Conservation (phyloP, 1,139 yeast species). For the Blastobotrys malaysiensis region DNA sequence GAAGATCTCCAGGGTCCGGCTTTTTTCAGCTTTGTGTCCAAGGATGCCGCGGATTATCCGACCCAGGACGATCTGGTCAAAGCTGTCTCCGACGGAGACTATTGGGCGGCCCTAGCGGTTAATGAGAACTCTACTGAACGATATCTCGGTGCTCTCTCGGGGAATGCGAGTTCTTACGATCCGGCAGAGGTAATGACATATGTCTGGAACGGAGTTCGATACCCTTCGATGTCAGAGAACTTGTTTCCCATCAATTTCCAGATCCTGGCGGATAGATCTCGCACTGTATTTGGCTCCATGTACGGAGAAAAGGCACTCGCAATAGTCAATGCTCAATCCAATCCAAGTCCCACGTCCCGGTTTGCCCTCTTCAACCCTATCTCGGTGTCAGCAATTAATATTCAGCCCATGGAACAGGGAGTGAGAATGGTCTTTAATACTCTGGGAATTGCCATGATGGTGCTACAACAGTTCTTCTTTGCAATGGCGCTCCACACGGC, state of each 20-base stretch:
- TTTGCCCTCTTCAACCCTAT: conserved; percentile 13
- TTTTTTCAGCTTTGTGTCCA: not conserved
- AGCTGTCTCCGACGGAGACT: conserved; percentile 7
- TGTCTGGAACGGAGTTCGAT: conserved; percentile 18
- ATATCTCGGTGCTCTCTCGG: conserved; percentile 11
- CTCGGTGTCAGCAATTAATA: conserved; percentile 7
- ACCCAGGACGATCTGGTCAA: conserved; percentile 3
- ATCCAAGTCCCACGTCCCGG: conserved; percentile 4
- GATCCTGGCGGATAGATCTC: conserved; percentile 4
- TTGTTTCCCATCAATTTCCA: not conserved
- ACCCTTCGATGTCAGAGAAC: conserved; percentile 14
- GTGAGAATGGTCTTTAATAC: conserved; percentile 15
- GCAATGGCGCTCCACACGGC: conserved; percentile 12
- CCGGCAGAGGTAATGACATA: conserved; percentile 12
- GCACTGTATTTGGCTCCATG: conserved; percentile 4
- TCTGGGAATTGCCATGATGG: conserved; percentile 14
- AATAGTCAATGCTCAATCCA: not conserved
- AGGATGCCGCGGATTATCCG: not conserved
- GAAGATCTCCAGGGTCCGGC: not conserved
- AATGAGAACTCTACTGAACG: conserved; percentile 11
- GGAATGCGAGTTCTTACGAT: conserved; percentile 12
- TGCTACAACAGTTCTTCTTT: conserved; percentile 17
- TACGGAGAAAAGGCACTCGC: conserved; percentile 6
- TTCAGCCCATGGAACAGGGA: conserved; percentile 14
- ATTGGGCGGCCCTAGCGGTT: conserved; percentile 16